Evolutionary conservation across 768 basidiomycete genomes (phyloP), one percentile per base, ranked within the genome.

Genomic region (Dioszegia crocea): DNA sequence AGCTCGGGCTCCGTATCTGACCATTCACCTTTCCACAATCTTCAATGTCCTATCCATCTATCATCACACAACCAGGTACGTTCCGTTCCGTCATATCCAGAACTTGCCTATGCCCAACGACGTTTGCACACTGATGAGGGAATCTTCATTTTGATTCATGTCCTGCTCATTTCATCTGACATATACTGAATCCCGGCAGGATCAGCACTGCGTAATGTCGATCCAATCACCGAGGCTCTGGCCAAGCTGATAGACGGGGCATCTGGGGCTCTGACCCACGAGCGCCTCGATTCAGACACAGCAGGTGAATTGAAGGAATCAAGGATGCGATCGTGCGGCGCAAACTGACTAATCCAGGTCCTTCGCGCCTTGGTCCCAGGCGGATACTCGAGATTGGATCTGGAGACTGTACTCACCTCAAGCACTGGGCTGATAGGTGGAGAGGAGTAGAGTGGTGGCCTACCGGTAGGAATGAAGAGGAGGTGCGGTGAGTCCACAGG

Each of bases 351-450:
- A n/a, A n/a, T n/a, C 17, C 17, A 48, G 26, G 17, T 8, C 17
- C 29, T 14, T 29, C 29, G 2, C 29, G 14, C 26, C 4, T 12
- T 29, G 24, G 27, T 29, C 47, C 27, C 2, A 2, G 26, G 11
- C 29, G 38, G 38, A 47, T 67, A 21, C 38, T 70, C 1, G 68
- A 70, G 51, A 48, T 70, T 0, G 68, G 51, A 0, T 63, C 61
- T 12, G 57, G 57, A 10, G 52, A 52, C 4, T 68, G 65, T 36
- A 46, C 36, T 11, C 68, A 70, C 38, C 48, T 70, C n/a, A 40
- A 40, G 10, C 44, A 52, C 3, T 65, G 60, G 17, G 58, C 65
- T 1, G 23, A 38, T 10, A 17, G 24, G 19, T 70, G 56, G 45
- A 12, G 19, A 14, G 47, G 57, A 0, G 40, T 62, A 3, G 53